Conservation (phyloP, 371 early-diverging fungal genomes). For the Capniomyces stellatus region DNA sequence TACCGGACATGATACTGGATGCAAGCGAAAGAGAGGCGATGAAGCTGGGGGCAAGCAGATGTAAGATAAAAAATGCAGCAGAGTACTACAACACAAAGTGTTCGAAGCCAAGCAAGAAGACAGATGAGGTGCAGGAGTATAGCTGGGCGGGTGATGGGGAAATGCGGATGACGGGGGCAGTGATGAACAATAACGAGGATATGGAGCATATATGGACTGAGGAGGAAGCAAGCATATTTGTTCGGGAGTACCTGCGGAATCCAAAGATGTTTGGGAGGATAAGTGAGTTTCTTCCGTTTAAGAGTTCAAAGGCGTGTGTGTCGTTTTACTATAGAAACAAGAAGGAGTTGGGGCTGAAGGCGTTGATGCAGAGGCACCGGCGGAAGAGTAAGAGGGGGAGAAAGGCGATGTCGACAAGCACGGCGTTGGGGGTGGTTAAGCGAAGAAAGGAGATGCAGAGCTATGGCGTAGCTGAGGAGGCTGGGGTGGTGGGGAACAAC, state of each 20-base stretch:
- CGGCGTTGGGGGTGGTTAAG: slow-evolving; percentile 13
- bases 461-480: slow-evolving; percentile 12
- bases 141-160: not conserved
- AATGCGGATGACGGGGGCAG: not conserved
- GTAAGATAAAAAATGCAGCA: slow-evolving; percentile 37
- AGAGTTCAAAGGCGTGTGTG: slow-evolving; percentile 70
- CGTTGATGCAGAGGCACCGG: slow-evolving; percentile 23
- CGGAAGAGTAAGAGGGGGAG: slow-evolving; percentile 3
- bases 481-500: slow-evolving; percentile 4
- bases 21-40: slow-evolving; percentile 34
- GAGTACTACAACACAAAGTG: slow-evolving; percentile 29
- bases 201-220: slow-evolving; percentile 44
- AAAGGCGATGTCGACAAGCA: not conserved
- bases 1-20: slow-evolving; percentile 57
- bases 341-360: slow-evolving; percentile 60
- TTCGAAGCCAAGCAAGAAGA: not conserved
- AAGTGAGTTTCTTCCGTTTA: slow-evolving; percentile 47
- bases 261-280: slow-evolving; percentile 88
- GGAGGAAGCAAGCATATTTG: slow-evolving; percentile 60
- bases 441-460: slow-evolving; percentile 13
- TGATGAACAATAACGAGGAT: slow-evolving; percentile 18
- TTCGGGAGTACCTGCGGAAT: slow-evolving; percentile 49
- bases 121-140: not conserved
- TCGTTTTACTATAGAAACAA: slow-evolving; percentile 84
- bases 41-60: slow-evolving; percentile 40